Percentiles rank a stretch among this genome's conserved stretches.
These are phyloP conservation scores for Leptographium radiaticola DNA, from an alignment of 2,329 filamentous ascomycete genomes.

Conservation along the genomic window DNA sequence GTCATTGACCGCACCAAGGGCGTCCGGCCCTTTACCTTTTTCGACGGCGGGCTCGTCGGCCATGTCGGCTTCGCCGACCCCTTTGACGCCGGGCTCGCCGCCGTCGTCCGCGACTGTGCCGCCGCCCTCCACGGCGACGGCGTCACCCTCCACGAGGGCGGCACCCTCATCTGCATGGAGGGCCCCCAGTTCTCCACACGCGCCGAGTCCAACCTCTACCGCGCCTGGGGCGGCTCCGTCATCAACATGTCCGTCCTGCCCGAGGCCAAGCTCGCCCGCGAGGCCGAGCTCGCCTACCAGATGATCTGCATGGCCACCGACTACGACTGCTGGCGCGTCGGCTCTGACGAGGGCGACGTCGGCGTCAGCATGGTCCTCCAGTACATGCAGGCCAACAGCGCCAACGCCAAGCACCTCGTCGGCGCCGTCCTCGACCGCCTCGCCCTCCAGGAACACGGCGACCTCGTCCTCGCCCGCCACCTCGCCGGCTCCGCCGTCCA, in stretches of 20 bases:
- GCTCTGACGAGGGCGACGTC: constrained; percentile 65
- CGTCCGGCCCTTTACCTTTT: constrained; percentile 88
- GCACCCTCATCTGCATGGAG: constrained; percentile 91
- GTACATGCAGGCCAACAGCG: constrained; percentile 86
- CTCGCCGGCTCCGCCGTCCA: constrained; percentile 64
- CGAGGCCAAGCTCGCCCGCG: constrained; percentile 88
- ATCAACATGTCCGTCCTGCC: constrained; percentile 98
- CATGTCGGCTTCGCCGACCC: constrained; percentile 95
- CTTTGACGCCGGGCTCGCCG: constrained; percentile 68
- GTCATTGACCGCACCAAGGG: constrained; percentile 97
- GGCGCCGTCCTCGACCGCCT: constrained; percentile 80
- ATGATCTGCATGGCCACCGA: constrained; percentile 99
- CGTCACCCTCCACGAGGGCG: constrained; percentile 70
- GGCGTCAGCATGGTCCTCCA: constrained; percentile 95
- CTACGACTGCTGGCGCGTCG: constrained; percentile 94
- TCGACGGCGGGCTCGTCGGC: constrained; percentile 79
- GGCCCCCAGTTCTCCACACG: constrained; percentile 97
- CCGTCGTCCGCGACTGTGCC: constrained; percentile 67
- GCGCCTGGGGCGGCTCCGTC: constrained; percentile 80
- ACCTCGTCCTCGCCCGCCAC: constrained; percentile 70
- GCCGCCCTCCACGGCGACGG: constrained; percentile 66
- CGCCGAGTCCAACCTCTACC: constrained; percentile 91
- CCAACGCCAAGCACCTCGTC: constrained; percentile 77
- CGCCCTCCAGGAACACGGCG: constrained; percentile 59
- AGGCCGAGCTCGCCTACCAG: constrained; percentile 93